phyloP scores from a whole-genome alignment of 257 asterid genomes.

The Penstemon barbatus region DNA sequence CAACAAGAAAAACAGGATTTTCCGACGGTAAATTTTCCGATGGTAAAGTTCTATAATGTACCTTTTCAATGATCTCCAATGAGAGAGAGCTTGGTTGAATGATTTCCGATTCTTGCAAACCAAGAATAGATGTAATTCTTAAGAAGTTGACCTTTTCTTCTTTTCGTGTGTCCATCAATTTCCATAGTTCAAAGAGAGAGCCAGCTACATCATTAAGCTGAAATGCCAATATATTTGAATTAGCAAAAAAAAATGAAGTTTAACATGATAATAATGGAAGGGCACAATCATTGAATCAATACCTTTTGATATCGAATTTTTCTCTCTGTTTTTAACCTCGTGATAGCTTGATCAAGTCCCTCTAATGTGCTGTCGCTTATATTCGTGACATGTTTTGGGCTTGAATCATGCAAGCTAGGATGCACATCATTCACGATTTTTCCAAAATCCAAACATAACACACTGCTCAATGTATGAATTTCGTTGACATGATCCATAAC shows the following conservation, averaged over 20 bases:
- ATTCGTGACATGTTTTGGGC: conserved; percentile 64
- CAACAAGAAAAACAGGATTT: too few species aligned
- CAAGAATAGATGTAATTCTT: conserved; percentile 55
- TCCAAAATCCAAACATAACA: conserved; percentile 76
- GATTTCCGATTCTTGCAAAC: conserved; percentile 60
- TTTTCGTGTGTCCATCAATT: conserved; percentile 69
- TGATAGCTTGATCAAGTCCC: conserved; percentile 73
- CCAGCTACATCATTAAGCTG: conserved; percentile 83
- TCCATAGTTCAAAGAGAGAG: conserved; percentile 82
- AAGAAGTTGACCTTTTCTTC: conserved; percentile 64
- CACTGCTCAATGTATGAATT: conserved; percentile 77
- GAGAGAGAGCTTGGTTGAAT: conserved; percentile 72
- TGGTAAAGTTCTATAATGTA: conserved; percentile 15
- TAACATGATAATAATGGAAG: conserved; percentile 17
- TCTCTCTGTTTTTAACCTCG: conserved; percentile 67
- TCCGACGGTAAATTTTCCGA: too few species aligned
- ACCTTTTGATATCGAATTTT: conserved; percentile 84
- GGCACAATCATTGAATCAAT: conserved; percentile 7
- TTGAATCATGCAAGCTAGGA: conserved; percentile 76
- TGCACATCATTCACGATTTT: conserved; percentile 76
- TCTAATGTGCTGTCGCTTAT: conserved; percentile 76
- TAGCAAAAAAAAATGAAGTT: conserved; percentile 24
- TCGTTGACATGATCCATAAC: conserved; percentile 79
- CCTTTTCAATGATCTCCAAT: conserved; percentile 72
- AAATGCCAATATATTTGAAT: conserved; percentile 30